Evolutionary conservation across 371 early-diverging fungal genomes (phyloP).

Genomic region (Rhizopus arrhizus): DNA sequence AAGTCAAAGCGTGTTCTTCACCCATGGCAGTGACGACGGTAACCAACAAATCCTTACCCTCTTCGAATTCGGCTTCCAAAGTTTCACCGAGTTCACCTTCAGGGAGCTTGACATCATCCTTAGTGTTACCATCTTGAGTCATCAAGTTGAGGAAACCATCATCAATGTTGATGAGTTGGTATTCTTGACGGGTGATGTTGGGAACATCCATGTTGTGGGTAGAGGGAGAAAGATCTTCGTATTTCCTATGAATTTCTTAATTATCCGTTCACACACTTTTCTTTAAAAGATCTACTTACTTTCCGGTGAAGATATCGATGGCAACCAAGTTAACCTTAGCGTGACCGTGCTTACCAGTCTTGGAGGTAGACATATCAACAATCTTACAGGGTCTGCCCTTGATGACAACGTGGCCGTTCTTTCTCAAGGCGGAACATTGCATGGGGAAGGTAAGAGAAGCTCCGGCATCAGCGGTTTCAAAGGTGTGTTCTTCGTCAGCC

Average conservation of each 20-base stretch:
- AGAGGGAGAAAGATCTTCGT: conserved; percentile 97
- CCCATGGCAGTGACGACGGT: conserved; percentile 92
- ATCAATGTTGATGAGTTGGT: conserved; percentile 84
- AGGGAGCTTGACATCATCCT: conserved; percentile 96
- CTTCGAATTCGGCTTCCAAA: conserved; percentile 74
- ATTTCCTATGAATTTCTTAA: conserved; percentile 51
- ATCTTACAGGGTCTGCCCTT: conserved; percentile 99
- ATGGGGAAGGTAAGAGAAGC: conserved; percentile 94
- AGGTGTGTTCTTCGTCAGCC: conserved; percentile 70
- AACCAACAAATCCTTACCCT: conserved; percentile 84
- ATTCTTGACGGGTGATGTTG: conserved; percentile 88
- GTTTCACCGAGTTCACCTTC: conserved; percentile 85
- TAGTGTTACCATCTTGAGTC: conserved; percentile 75
- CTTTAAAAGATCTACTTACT: conserved; percentile 58
- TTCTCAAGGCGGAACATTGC: conserved; percentile 99
- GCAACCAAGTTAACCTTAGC: conserved; percentile 98
- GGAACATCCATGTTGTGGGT: conserved; percentile 99
- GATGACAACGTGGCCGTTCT: conserved; percentile 96
- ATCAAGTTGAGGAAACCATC: conserved; percentile 93
- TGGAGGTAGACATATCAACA: conserved; percentile 95
- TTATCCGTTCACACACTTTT: not conserved
- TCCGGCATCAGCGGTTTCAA: conserved; percentile 78
- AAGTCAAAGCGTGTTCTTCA: conserved; percentile 86
- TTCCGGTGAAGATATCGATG: conserved; percentile 96
- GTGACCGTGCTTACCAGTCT: conserved; percentile 99